Conservation (phyloP, 257 asterid species). For the Leonotis leonurus region DNA sequence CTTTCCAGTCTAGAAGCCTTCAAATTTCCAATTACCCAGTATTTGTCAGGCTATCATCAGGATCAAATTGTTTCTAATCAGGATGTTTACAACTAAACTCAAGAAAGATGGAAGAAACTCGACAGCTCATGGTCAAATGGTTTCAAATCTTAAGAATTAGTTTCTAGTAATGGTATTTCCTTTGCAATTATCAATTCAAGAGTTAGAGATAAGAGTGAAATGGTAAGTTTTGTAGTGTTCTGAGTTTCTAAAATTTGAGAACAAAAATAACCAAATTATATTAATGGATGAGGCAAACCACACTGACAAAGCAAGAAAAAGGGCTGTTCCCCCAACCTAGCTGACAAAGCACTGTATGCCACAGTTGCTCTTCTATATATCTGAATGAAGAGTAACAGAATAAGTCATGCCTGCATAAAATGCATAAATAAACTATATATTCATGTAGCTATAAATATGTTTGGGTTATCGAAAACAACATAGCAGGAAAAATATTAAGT, state of each 20-base stretch:
- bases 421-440: background rate
- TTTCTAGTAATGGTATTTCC: background rate
- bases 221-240: background rate
- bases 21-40: background rate
- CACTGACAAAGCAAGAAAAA: slow-evolving; percentile 56
- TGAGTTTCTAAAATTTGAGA: background rate
- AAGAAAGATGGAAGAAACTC: background rate
- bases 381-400: slow-evolving; percentile 28
- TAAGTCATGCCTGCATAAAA: background rate
- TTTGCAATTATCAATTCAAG: background rate
- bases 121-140: background rate
- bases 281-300: background rate
- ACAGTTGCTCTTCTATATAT: slow-evolving; percentile 61
- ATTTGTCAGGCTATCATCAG: background rate
- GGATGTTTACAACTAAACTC: background rate
- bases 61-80: background rate
- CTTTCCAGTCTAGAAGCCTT: no score
- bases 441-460: background rate
- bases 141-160: background rate
- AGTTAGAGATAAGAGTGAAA: background rate
- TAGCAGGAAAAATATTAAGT: background rate
- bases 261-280: no score
- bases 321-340: slow-evolving; percentile 65
- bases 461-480: background rate
- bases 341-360: slow-evolving; percentile 69